Evolutionary conservation across 2,329 filamentous ascomycete species (phyloP), one percentile per base, ranked within the genome.

Genomic region (Aspergillus fumigatus): DNA sequence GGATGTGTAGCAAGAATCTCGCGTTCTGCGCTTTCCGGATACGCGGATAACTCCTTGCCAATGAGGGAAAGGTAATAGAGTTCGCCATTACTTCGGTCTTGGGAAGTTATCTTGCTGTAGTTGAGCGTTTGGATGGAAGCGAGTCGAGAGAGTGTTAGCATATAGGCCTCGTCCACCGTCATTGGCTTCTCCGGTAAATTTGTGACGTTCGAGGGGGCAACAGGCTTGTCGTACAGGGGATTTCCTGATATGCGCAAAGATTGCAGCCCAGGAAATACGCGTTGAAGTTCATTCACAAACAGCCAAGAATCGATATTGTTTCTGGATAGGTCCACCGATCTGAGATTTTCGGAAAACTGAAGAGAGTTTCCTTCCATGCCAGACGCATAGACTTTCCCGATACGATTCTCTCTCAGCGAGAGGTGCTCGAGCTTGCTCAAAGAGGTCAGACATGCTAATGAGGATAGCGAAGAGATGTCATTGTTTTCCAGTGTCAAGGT

Each of bases 11-110:
- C 73, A 3, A 89, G 70, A 0, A 96, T 81, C 1, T 76, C 75
- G 0, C 73, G 62, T 27, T 78, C 74, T 62, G 87, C 82, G 7
- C 59, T 60, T 50, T 64, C 59, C 0, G 72, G 66, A 2, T 59
- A 69, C 6, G 69, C 71, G 25, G 73, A 74, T n/a, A 97, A 78
- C 69, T 94, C 89, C 60, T 86, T 86, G 10, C 84, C 89, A 56
- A 97, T 94, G 53, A 89, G 84, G 0, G 88, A 90, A 10, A 97
- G 84, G 71, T 99, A 99, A 72, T 96, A 99, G 67, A 93, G 87
- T 65, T 97, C 94, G 4, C 92, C 92, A 67, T 97, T 94, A 53
- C 85, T 81, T 19, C 93, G 85, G 70, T 97, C 92, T 45, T 87
- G 84, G 1, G 79, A 65, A 0, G 86, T 86, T 63, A 97, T 86